Percentiles rank a stretch among this genome's conserved stretches.
Conservation (phyloP, 495 filamentous ascomycete genomes). For the Neurospora sublineolata region DNA sequence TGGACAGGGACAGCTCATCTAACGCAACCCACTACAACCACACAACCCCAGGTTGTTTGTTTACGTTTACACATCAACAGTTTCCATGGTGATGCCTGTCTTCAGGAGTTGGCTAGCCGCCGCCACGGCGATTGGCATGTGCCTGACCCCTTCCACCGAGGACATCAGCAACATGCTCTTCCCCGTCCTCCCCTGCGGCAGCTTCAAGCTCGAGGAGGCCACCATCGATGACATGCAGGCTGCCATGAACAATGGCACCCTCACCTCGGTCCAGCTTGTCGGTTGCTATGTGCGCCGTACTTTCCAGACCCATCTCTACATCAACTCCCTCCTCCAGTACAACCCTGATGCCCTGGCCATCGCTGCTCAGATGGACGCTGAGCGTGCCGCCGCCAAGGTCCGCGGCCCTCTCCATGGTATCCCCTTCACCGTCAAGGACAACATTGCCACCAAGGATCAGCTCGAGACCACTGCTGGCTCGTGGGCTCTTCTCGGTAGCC, state of each 20-base stretch:
- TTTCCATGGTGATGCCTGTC: too few species aligned
- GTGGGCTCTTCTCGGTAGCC: conserved; percentile 46
- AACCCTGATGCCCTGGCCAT: conserved; percentile 48
- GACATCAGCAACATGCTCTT: conserved; percentile 6
- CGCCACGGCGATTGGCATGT: neutral
- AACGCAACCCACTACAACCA: neutral
- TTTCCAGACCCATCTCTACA: conserved; percentile 43
- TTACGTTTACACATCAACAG: neutral
- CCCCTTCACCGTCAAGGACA: conserved; percentile 61
- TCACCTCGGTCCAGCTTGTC: conserved; percentile 38
- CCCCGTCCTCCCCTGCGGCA: conserved; percentile 51
- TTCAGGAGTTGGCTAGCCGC: neutral
- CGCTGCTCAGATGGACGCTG: conserved; percentile 46
- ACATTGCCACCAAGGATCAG: conserved; percentile 25
- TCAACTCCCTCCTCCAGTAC: conserved; percentile 43
- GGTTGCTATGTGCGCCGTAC: conserved; percentile 42
- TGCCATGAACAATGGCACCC: conserved; percentile 22
- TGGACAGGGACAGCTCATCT: neutral
- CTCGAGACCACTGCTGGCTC: conserved; percentile 40
- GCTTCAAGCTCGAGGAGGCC: conserved; percentile 49
- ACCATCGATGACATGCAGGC: conserved; percentile 33
- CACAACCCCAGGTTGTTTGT: neutral
- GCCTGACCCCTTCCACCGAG: neutral
- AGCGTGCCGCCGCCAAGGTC: conserved; percentile 42
- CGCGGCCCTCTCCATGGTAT: conserved; percentile 59